phyloP scores from a whole-genome alignment of 2,329 filamentous ascomycete genomes.

The Penicillium sumatraense region DNA sequence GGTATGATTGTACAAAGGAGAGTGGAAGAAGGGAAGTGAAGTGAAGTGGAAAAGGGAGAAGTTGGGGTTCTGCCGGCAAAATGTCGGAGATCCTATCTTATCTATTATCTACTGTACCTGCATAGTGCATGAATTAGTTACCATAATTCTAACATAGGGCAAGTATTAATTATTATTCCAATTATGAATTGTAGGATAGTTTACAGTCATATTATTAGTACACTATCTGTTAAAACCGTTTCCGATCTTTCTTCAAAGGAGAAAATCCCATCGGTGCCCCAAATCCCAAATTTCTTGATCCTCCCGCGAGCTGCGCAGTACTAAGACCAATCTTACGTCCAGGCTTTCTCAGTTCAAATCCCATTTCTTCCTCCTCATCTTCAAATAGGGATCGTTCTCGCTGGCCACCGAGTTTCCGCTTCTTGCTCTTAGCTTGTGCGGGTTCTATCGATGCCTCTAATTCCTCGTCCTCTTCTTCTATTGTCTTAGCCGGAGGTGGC shows the following conservation, averaged over 20 bases:
- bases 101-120: too few species aligned
- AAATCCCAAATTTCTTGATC: not conserved
- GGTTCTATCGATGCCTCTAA: conserved; percentile 26
- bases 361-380: conserved; percentile 60
- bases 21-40: not conserved
- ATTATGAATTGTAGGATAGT: too few species aligned
- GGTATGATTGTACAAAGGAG: not conserved
- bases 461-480: conserved; percentile 23
- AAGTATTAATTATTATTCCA: too few species aligned
- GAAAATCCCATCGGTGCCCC: conserved; percentile 59
- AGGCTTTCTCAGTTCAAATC: conserved; percentile 27
- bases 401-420: conserved; percentile 69
- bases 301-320: too few species aligned
- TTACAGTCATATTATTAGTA: too few species aligned
- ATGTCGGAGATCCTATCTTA: not conserved
- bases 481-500: conserved; percentile 2
- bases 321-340: conserved; percentile 32
- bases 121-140: too few species aligned
- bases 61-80: conserved; percentile 25
- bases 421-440: conserved; percentile 63
- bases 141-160: too few species aligned
- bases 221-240: too few species aligned
- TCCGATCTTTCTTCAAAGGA: conserved; percentile 72
- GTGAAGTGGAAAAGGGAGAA: too few species aligned
- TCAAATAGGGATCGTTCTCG: conserved; percentile 72